A percentile compares a stretch with the other conserved stretches of the same genome.
Conservation (phyloP, 805 yeast species). For the Candida odintsovae region DNA sequence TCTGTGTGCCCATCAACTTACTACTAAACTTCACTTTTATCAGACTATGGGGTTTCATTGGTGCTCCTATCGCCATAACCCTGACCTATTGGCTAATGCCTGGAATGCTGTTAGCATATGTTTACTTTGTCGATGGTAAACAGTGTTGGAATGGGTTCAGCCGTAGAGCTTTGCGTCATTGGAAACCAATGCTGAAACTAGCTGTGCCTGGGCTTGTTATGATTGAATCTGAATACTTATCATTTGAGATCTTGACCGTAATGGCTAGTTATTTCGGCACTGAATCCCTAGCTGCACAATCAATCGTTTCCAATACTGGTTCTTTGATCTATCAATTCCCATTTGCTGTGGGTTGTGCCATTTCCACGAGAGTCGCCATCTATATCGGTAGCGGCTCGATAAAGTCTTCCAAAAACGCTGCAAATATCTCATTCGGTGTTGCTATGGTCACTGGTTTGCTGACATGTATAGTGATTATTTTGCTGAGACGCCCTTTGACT, state of each 20-base stretch:
- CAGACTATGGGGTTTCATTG: conserved; percentile 65
- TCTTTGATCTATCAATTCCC: conserved; percentile 66
- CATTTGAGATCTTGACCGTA: conserved; percentile 67
- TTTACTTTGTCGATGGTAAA: conserved; percentile 49
- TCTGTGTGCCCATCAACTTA: conserved; percentile 68
- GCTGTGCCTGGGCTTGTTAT: conserved; percentile 71
- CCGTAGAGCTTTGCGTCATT: conserved; percentile 42
- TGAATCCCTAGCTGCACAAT: conserved; percentile 44
- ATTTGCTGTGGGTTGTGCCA: conserved; percentile 66
- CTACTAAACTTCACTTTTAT: conserved; percentile 65
- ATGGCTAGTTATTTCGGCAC: conserved; percentile 51
- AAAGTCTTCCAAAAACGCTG: conserved; percentile 38
- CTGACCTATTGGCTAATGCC: conserved; percentile 67
- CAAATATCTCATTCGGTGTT: conserved; percentile 35
- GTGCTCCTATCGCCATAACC: conserved; percentile 78
- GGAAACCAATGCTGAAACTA: conserved; percentile 52
- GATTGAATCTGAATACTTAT: conserved; percentile 71
- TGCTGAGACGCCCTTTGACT: conserved; percentile 46
- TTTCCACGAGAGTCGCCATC: conserved; percentile 68
- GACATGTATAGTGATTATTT: conserved; percentile 41
- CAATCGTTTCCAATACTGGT: conserved; percentile 46
- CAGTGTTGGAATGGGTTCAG: conserved; percentile 68
- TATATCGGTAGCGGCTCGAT: conserved; percentile 55
- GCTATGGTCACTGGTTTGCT: conserved; percentile 46
- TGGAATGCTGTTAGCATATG: conserved; percentile 16